These are phyloP conservation scores for Baorangia bicolor DNA, from an alignment of 768 basidiomycete genomes.

Conservation along the genomic window DNA sequence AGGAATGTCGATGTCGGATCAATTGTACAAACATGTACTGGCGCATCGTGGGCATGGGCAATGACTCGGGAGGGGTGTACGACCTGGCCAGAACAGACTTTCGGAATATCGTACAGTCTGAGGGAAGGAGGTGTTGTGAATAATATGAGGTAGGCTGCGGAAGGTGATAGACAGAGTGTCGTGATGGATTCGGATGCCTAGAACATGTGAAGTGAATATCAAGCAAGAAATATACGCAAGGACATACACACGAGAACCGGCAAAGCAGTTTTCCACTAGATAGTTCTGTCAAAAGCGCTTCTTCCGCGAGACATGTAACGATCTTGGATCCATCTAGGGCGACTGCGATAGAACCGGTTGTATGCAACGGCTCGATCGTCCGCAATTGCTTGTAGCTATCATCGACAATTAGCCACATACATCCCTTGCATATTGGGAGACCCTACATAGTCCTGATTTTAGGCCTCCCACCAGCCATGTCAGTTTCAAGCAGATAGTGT, in stretches of 20 bases:
- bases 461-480: conserved; percentile 28
- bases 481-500: neutral
- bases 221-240: neutral
- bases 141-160: conserved; percentile 68
- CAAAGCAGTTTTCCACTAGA: conserved; percentile 71
- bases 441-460: conserved; percentile 48
- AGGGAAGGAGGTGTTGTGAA: conserved; percentile 82
- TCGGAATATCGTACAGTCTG: conserved; percentile 79
- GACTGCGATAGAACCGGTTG: conserved; percentile 81
- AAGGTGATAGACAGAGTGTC: conserved; percentile 78
- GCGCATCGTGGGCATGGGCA: conserved; percentile 87
- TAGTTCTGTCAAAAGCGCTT: conserved; percentile 82
- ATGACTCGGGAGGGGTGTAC: conserved; percentile 74
- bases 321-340: conserved; percentile 76
- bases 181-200: conserved; percentile 87
- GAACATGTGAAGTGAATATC: neutral
- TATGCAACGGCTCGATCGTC: conserved; percentile 79
- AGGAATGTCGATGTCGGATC: conserved; percentile 89
- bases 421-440: neutral
- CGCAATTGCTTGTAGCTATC: conserved; percentile 73
- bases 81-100: conserved; percentile 41
- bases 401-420: conserved; percentile 9
- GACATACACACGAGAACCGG: conserved; percentile 78
- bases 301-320: conserved; percentile 84
- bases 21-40: conserved; percentile 82